Base-by-base conservation (phyloP, 2,329 filamentous ascomycete genomes). In the Phialophora expanda region DNA sequence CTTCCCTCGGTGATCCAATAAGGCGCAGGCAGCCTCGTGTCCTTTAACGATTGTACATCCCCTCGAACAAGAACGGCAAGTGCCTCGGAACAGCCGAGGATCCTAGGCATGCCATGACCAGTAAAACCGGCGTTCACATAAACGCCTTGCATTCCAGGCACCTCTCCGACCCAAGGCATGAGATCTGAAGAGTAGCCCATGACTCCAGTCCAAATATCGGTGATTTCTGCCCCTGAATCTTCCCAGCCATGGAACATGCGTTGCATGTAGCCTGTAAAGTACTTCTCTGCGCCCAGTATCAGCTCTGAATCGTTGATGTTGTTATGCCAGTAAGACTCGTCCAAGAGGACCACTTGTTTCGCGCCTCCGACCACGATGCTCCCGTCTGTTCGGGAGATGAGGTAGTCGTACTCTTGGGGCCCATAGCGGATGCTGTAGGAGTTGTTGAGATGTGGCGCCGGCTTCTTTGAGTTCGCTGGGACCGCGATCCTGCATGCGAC, bases 101-200 rank as follows among this genome's bases (percentile, higher is more conserved):
- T 86, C 34, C 86, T 75, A 0, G 87, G 87, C 88, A 89, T 90
- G 0, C 87, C 87, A 74, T 90, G 86, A 0, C 88, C 88, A 68
- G 89, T 88, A 68, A 89, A 90, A 6, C 85, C 83, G 2, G 84
- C 85, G 34, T 82, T 80, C 0, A 87, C 77, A 80, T 84, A 88
- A 24, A 89, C 72, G 0, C 81, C 80, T 2, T 76, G 70, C 59
- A 75, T 75, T 2, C 75, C 77, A 1, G 82, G 83, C 57, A 82
- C 78, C 6, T 76, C 70, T 0, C 87, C 86, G 58, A 89, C 78
- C 72, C 84, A 81, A 0, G 84, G 84, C 22, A 82, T 72, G 3
- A 79, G 80, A 72, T 86, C 84, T 0, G 78, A 76, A 0, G 81
- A 83, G 41, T 81, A 81, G 2, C 83, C 84, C 81, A 85, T 86